Evolutionary conservation across 495 filamentous ascomycete species (phyloP).

Genomic region (Cercophora sp.): DNA sequence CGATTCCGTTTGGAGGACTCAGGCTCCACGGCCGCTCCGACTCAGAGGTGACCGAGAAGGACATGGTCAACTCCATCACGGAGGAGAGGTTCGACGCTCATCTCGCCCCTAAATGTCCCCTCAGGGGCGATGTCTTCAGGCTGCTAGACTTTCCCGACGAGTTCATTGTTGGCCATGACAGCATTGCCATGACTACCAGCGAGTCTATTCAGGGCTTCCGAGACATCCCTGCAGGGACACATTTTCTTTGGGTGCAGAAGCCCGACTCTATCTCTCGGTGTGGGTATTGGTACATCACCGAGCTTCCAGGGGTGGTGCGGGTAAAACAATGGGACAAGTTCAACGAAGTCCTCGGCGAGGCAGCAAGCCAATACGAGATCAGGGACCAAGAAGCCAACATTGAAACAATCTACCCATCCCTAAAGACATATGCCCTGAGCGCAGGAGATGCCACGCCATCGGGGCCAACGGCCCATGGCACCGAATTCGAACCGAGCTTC

Average conservation of each 20-base stretch:
- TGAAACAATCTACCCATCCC: slow-evolving; percentile 30
- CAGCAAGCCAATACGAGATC: slow-evolving; percentile 34
- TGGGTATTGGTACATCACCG: slow-evolving; percentile 57
- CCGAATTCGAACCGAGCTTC: slow-evolving; percentile 3
- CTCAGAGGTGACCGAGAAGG: slow-evolving; percentile 2
- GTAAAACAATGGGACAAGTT: slow-evolving; percentile 60
- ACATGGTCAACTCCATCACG: slow-evolving; percentile 3
- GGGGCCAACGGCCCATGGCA: neutral
- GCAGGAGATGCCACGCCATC: neutral
- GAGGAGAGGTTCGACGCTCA: neutral
- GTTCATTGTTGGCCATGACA: slow-evolving; percentile 46
- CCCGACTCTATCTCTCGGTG: slow-evolving; percentile 45
- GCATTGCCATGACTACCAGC: slow-evolving; percentile 34
- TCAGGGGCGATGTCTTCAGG: slow-evolving; percentile 44
- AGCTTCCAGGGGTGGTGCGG: slow-evolving; percentile 36
- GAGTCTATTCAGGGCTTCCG: slow-evolving; percentile 52
- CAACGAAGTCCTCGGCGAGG: slow-evolving; percentile 43
- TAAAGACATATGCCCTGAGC: slow-evolving; percentile 36
- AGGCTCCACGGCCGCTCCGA: slow-evolving; percentile 26
- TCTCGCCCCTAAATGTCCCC: too few species aligned
- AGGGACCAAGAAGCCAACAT: slow-evolving; percentile 31
- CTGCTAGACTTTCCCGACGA: slow-evolving; percentile 36
- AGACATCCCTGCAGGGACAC: slow-evolving; percentile 54
- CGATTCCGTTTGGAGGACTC: slow-evolving; percentile 32
- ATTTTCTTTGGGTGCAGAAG: slow-evolving; percentile 56